Base-by-base conservation (phyloP, 768 basidiomycete genomes). In the Austroboletus festivus region DNA sequence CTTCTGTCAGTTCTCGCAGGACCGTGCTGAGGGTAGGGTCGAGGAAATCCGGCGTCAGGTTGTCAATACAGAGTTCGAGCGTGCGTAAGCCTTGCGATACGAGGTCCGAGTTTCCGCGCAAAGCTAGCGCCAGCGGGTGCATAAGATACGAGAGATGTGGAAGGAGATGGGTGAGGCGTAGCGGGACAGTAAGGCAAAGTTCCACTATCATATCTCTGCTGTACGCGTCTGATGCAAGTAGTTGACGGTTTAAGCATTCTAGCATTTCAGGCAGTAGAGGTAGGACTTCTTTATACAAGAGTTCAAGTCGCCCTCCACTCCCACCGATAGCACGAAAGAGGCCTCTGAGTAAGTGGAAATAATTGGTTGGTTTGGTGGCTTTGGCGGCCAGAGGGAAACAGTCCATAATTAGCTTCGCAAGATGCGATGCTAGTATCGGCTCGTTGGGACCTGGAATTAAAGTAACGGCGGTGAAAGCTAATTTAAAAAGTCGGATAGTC, bases 21-120 rank as follows among this genome's bases (percentile, higher is more conserved):
- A 98, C 93, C 0, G 89, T 91, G 53, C 84, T 90, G 54, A 98
- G 81, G 2, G 93, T 94, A 3, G 96, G 96, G 60, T 98, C 95
- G 23, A 99, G 78, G 73, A 98, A 98, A 68, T 98, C 96, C 2
- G 93, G 92, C 0, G 93, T 96, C 22, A 99, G 79, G 63, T 98
- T 99, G 72, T 99, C 96, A 60, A 98, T 95, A 70, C 95, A 98
- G n/a, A 99, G 77, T 67, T 99, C 96, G 50, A 99, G 80, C 0
- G 96, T 99, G 6, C 96, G 82, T 21, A 99, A 73, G 38, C 96
- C 96, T 72, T 99, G 96, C 20, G 92, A 86, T 46, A 97, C 88
- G 39, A 96, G 81, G 46, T 99, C 96, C 6, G 85, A 80, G 33
- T 80, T 82, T 31, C 93, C 93, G 43, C 86, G 82, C 44, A 99